Conservation (phyloP, 2,329 filamentous ascomycete genomes). For the Akanthomyces muscarius region DNA sequence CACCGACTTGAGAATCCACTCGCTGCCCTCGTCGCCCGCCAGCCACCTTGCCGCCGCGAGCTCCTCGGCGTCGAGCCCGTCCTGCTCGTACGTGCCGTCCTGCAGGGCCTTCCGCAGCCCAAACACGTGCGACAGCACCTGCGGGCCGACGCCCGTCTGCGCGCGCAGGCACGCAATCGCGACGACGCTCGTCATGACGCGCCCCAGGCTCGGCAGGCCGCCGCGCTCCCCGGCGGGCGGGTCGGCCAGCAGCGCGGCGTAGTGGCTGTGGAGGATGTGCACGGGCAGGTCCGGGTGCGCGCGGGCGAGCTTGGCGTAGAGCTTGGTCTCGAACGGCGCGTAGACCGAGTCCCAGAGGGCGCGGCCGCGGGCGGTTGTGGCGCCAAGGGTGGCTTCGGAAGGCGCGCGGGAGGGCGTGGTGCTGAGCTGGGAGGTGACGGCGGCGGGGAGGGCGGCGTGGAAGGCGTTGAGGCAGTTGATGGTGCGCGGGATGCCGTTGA, state of each 20-base stretch:
- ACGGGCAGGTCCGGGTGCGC: constrained; percentile 79
- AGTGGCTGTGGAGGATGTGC: constrained; percentile 71
- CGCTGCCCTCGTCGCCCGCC: constrained; percentile 42
- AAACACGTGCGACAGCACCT: constrained; percentile 78
- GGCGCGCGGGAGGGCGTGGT: constrained; percentile 53
- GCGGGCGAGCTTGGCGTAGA: constrained; percentile 65
- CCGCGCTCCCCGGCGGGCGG: constrained; percentile 44
- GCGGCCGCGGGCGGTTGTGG: constrained; percentile 55
- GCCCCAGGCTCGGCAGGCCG: constrained; percentile 51
- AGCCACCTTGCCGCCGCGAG: constrained; percentile 35
- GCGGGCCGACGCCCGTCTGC: constrained; percentile 77
- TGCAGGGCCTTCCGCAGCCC: constrained; percentile 72
- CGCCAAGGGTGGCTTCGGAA: constrained; percentile 49
- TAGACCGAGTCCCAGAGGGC: constrained; percentile 75
- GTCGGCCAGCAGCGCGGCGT: constrained; percentile 69
- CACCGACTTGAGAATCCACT: constrained; percentile 44
- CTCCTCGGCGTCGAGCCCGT: constrained; percentile 32
- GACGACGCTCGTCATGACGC: constrained; percentile 68
- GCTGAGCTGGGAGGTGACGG: constrained; percentile 51
- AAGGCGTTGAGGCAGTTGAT: constrained; percentile 80
- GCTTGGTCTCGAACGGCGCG: constrained; percentile 66
- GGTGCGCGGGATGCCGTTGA: constrained; percentile 77
- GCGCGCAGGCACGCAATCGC: constrained; percentile 71
- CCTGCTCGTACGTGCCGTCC: constrained; percentile 52
- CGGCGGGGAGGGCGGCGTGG: constrained; percentile 55